A percentile compares a stretch with the other conserved stretches of the same genome.
Conservation (phyloP, 257 asterid species). For the Solanum piurae region DNA sequence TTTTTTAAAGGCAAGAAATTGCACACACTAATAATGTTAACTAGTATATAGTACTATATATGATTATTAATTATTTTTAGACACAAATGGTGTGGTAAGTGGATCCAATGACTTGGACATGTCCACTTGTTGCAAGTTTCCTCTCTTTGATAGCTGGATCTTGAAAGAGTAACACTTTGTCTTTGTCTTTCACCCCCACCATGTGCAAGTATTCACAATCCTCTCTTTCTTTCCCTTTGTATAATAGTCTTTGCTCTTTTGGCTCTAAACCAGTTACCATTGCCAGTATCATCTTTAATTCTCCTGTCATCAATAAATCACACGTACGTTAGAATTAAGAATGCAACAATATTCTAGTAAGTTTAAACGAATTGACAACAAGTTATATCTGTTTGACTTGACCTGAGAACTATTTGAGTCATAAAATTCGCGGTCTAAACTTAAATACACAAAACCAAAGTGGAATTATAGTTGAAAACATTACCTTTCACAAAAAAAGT, state of each 20-base stretch:
- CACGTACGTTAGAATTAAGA: neutral
- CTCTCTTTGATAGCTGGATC: slow-evolving; percentile 68
- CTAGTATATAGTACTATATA: neutral
- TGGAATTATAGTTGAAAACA: neutral
- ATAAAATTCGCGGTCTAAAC: neutral
- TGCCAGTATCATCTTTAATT: slow-evolving; percentile 48
- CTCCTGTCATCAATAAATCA: slow-evolving; percentile 26
- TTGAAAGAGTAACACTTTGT: slow-evolving; percentile 63
- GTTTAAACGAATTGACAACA: neutral
- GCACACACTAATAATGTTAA: neutral
- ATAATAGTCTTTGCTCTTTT: slow-evolving; percentile 58
- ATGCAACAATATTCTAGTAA: neutral
- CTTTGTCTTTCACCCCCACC: slow-evolving; percentile 73
- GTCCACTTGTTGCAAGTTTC: slow-evolving; percentile 7
- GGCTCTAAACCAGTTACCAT: slow-evolving; percentile 53
- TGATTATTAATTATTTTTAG: slow-evolving; percentile 1
- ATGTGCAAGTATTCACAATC: slow-evolving; percentile 64
- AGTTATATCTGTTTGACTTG: neutral
- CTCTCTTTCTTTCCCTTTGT: slow-evolving; percentile 80
- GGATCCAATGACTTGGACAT: slow-evolving; percentile 16
- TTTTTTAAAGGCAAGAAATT: neutral
- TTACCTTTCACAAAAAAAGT: neutral
- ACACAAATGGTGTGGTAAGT: slow-evolving; percentile 49
- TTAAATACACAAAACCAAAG: neutral
- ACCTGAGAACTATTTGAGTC: neutral